Percentiles rank a stretch among this genome's conserved stretches.
Evolutionary conservation across 1,284 basidiomycete species (phyloP).

Genomic region (Meira miltonrushii): DNA sequence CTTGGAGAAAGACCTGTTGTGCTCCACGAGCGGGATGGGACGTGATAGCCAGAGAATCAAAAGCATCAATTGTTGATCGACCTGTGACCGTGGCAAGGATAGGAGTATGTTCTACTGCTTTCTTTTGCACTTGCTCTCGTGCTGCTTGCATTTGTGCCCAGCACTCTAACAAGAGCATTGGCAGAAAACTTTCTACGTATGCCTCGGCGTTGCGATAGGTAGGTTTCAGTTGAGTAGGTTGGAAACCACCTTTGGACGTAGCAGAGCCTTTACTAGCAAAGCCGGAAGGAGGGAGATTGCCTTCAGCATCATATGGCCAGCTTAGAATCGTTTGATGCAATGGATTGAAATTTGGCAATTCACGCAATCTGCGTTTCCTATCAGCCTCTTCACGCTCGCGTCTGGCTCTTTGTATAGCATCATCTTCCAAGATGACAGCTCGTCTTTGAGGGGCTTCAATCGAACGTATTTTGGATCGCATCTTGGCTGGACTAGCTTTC

Average conservation of each 20-base stretch:
- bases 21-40: slow-evolving; percentile 14
- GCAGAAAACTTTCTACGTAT: slow-evolving; percentile 74
- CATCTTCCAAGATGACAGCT: slow-evolving; percentile 65
- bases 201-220: slow-evolving; percentile 65
- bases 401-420: slow-evolving; percentile 14
- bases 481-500: slow-evolving; percentile 25
- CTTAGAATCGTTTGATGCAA: slow-evolving; percentile 76
- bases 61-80: slow-evolving; percentile 30
- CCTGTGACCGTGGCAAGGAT: slow-evolving; percentile 23
- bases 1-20: slow-evolving; percentile 16
- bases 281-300: slow-evolving; percentile 59
- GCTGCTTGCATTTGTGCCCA: slow-evolving; percentile 83
- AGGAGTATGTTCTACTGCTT: slow-evolving; percentile 18
- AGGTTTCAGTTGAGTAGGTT: slow-evolving; percentile 53
- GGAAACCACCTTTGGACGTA: slow-evolving; percentile 5
- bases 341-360: slow-evolving; percentile 74
- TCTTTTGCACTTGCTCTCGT: slow-evolving; percentile 61
- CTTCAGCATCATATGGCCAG: slow-evolving; percentile 75
- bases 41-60: slow-evolving; percentile 32
- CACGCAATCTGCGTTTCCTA: slow-evolving; percentile 61
- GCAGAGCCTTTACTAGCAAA: slow-evolving; percentile 38
- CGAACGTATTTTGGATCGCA: slow-evolving; percentile 8
- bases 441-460: slow-evolving; percentile 61
- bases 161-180: slow-evolving; percentile 81
- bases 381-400: slow-evolving; percentile 26